Conservation (phyloP, 2,329 filamentous ascomycete genomes). For the Colletotrichum agaves region DNA sequence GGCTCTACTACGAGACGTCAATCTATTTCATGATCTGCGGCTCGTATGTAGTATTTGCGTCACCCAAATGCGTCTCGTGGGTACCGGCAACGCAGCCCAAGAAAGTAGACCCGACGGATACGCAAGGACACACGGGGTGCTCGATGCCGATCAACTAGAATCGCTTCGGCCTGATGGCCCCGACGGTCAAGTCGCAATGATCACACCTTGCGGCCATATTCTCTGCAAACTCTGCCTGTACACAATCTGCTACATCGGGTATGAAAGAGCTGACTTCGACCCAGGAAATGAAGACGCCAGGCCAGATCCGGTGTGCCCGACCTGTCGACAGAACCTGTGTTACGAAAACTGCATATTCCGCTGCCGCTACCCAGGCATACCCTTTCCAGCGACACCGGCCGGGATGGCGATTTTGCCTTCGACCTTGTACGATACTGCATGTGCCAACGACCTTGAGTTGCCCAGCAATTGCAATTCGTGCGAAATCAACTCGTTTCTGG, state of each 20-base stretch:
- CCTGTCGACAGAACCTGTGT: background rate
- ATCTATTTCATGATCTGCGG: background rate
- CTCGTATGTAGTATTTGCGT: background rate
- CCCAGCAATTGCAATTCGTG: no score
- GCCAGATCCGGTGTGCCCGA: constrained; percentile 5
- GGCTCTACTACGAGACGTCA: background rate
- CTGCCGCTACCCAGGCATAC: constrained; percentile 13
- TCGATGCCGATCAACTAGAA: background rate
- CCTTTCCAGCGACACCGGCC: background rate
- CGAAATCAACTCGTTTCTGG: no score
- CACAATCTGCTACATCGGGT: background rate
- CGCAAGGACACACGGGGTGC: background rate
- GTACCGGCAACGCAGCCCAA: background rate
- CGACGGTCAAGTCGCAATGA: background rate
- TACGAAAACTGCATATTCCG: background rate
- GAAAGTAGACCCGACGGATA: background rate
- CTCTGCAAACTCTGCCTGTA: constrained; percentile 15
- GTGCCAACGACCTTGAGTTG: no score
- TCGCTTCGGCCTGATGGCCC: background rate
- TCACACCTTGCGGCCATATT: constrained; percentile 22
- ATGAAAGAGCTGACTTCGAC: constrained; percentile 3
- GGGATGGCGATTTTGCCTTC: background rate
- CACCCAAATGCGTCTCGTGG: background rate
- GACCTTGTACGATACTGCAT: background rate
- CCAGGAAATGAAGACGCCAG: background rate